phyloP scores from a whole-genome alignment of 495 filamentous ascomycete species.

The Lasiosphaeria ovina region DNA sequence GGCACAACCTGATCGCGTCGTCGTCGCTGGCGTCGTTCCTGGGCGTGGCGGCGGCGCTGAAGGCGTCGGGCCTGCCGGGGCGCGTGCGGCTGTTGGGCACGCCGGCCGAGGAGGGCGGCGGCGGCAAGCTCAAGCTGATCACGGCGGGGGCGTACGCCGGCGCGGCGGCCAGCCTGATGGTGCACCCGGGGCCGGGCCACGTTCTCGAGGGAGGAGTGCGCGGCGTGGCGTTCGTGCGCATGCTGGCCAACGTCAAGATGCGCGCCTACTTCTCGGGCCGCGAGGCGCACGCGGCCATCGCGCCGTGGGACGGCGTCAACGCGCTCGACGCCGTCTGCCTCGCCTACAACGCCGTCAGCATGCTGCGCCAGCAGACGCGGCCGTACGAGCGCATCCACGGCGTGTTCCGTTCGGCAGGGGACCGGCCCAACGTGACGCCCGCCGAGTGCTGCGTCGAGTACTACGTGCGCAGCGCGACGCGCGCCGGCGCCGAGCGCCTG shows the following conservation, averaged over 20 bases:
- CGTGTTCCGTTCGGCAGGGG: constrained; percentile 28
- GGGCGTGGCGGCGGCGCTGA: constrained; percentile 52
- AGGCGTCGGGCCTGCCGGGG: constrained; percentile 48
- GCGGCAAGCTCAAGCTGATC: constrained; percentile 51
- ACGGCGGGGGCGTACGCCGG: constrained; percentile 48
- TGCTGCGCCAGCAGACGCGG: constrained; percentile 60
- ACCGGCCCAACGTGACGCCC: constrained; percentile 50
- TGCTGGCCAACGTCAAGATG: constrained; percentile 55
- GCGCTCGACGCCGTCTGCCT: constrained; percentile 61
- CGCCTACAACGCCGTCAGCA: constrained; percentile 60
- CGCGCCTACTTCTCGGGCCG: constrained; percentile 44
- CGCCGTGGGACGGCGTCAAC: constrained; percentile 65
- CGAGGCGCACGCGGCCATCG: constrained; percentile 56
- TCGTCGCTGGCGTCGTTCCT: constrained; percentile 60
- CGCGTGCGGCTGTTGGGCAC: constrained; percentile 63
- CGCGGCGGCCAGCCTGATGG: constrained; percentile 53
- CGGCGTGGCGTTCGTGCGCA: constrained; percentile 42
- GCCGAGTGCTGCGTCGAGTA: constrained; percentile 53
- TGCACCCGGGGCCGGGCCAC: constrained; percentile 47
- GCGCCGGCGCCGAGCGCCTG: constrained; percentile 42
- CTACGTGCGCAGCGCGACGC: constrained; percentile 51
- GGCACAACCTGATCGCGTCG: constrained; percentile 67
- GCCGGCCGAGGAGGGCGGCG: constrained; percentile 63
- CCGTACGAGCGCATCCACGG: constrained; percentile 36
- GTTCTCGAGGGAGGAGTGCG: constrained; percentile 23